phyloP scores from a whole-genome alignment of 148 eudicot genomes.

The Arctostaphylos glauca region DNA sequence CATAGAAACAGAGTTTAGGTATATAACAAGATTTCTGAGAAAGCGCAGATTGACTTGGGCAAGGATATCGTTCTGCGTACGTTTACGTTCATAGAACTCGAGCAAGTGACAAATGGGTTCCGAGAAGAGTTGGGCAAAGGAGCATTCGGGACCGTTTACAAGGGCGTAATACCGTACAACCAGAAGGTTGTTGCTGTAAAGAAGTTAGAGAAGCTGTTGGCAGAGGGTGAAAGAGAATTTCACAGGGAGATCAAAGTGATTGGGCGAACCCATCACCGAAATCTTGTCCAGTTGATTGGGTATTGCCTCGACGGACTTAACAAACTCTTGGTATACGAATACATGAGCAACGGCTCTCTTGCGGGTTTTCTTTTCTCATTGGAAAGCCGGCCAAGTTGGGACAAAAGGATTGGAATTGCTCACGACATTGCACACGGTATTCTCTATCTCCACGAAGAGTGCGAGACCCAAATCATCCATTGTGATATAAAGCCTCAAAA shows the following conservation, averaged over 20 bases:
- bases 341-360: constrained; percentile 16
- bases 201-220: constrained; percentile 4
- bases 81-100: constrained; percentile 10
- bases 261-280: constrained; percentile 14
- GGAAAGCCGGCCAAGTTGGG: not conserved
- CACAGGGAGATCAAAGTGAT: constrained; percentile 11
- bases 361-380: not conserved
- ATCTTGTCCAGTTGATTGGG: constrained; percentile 9
- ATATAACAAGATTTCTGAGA: not conserved
- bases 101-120: constrained; percentile 10
- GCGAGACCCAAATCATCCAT: constrained; percentile 18
- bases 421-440: constrained; percentile 12
- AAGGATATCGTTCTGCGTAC: constrained; percentile 1
- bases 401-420: constrained; percentile 1
- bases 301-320: constrained; percentile 15
- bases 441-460: constrained; percentile 15
- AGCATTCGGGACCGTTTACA: constrained; percentile 1
- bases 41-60: not conserved
- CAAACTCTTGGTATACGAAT: constrained; percentile 10
- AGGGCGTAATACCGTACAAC: not conserved
- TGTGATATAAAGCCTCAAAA: constrained; percentile 19
- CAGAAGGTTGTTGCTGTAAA: constrained; percentile 14
- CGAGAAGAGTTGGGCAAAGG: constrained; percentile 16
- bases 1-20: not conserved
- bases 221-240: constrained; percentile 13